phyloP scores from a whole-genome alignment of 2,329 filamentous ascomycete species.

The Alternaria sp. region DNA sequence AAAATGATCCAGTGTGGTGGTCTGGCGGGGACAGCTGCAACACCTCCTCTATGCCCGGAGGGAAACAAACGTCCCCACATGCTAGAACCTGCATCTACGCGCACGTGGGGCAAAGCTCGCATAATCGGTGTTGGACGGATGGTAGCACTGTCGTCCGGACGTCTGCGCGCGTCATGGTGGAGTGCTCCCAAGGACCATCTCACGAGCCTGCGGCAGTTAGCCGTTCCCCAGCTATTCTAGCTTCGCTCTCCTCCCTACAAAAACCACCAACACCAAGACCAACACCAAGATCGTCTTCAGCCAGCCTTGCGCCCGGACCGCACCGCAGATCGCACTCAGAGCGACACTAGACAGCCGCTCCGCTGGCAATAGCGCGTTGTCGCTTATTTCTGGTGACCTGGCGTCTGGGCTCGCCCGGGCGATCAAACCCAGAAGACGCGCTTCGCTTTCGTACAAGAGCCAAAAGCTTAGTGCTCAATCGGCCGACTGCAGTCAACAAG shows the following conservation, averaged over 20 bases:
- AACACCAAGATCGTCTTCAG: constrained; percentile 9
- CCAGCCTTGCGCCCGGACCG: constrained; percentile 7
- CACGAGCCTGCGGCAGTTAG: neutral
- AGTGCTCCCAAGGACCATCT: neutral
- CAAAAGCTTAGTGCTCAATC: neutral
- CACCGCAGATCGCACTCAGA: neutral
- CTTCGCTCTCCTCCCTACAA: neutral
- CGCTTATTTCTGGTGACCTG: constrained; percentile 3
- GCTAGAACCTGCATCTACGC: neutral
- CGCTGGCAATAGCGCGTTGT: constrained; percentile 6
- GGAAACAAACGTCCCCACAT: neutral
- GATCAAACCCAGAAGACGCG: neutral
- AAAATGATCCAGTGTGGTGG: neutral
- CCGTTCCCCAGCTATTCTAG: neutral
- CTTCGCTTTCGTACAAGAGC: neutral
- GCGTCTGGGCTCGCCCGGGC: neutral
- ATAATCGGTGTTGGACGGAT: constrained; percentile 1
- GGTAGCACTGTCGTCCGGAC: neutral
- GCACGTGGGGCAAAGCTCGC: constrained; percentile 1
- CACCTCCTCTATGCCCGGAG: constrained; percentile 2
- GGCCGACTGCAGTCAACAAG: neutral
- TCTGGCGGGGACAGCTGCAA: neutral
- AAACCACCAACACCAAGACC: neutral
- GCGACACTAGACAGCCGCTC: neutral
- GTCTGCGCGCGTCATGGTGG: neutral